Percentiles rank a stretch among this genome's conserved stretches.
phyloP scores from a whole-genome alignment of 768 basidiomycete species.

The Phlebiopsis gigantea region DNA sequence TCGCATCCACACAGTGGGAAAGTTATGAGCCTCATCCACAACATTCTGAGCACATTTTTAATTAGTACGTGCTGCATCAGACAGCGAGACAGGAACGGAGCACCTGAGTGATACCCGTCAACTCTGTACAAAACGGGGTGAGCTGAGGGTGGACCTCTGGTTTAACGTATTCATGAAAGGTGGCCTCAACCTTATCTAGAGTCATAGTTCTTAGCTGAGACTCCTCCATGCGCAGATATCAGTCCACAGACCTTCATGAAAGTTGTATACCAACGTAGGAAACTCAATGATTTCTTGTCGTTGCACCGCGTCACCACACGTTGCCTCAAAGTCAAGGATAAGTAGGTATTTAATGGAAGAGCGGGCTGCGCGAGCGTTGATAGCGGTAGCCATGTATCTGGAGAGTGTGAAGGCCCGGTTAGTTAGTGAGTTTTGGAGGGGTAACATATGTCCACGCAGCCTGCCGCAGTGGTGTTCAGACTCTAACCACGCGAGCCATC shows the following conservation, averaged over 20 bases:
- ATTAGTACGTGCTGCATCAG: neutral
- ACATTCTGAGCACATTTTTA: slow-evolving; percentile 13
- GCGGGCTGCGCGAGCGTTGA: neutral
- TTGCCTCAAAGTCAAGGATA: slow-evolving; percentile 27
- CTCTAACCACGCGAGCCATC: no score
- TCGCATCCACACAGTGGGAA: slow-evolving; percentile 24
- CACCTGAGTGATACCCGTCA: slow-evolving; percentile 28
- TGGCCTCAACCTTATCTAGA: slow-evolving; percentile 18
- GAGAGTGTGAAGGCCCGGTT: neutral
- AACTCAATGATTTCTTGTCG: slow-evolving; percentile 26
- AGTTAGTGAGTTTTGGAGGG: neutral
- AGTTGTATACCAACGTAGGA: slow-evolving; percentile 24
- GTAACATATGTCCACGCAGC: neutral
- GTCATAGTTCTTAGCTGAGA: no score
- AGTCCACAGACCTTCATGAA: slow-evolving; percentile 12
- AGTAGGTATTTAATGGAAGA: slow-evolving; percentile 16
- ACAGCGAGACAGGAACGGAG: neutral
- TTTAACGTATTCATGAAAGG: slow-evolving; percentile 26
- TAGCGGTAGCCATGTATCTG: neutral
- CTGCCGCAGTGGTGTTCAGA: no score
- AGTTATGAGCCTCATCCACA: slow-evolving; percentile 21
- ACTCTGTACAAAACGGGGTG: slow-evolving; percentile 24
- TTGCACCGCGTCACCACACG: slow-evolving; percentile 20
- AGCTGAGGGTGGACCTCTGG: slow-evolving; percentile 18
- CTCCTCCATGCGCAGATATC: no score